These are phyloP conservation scores for Sporothrix inflata DNA, from an alignment of 2,329 filamentous ascomycete genomes.

Conservation along the genomic window DNA sequence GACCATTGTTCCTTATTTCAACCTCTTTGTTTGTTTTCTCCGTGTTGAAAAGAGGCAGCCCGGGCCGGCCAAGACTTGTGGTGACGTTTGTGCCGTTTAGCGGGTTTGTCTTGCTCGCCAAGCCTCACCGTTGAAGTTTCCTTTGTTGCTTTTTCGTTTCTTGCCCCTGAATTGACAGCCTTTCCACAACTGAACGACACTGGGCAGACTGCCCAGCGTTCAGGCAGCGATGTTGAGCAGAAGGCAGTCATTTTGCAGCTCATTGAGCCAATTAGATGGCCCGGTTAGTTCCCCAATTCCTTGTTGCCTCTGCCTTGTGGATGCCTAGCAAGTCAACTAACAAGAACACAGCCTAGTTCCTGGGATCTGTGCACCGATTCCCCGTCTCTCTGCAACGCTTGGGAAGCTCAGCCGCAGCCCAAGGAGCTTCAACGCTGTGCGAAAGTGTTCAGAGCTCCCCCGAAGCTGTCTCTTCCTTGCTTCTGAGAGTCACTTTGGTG, in stretches of 20 bases:
- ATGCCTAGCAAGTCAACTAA: slow-evolving; percentile 16
- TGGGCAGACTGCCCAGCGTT: background rate
- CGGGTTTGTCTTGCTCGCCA: background rate
- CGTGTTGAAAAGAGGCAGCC: slow-evolving; percentile 19
- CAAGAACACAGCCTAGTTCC: background rate
- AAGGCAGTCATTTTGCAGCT: background rate
- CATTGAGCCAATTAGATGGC: slow-evolving; percentile 11
- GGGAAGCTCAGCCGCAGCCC: background rate
- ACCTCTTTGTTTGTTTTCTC: background rate
- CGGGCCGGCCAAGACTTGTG: background rate
- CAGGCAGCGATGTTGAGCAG: background rate
- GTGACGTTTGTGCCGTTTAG: background rate
- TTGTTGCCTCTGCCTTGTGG: slow-evolving; percentile 24
- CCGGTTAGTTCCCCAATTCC: background rate
- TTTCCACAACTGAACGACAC: background rate
- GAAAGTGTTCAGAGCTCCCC: background rate
- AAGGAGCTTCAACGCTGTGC: background rate
- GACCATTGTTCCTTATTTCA: background rate
- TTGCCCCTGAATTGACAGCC: slow-evolving; percentile 19
- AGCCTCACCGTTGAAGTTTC: slow-evolving; percentile 3
- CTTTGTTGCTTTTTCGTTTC: background rate
- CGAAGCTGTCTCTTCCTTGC: background rate
- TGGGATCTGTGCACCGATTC: background rate
- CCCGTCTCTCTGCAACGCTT: background rate
- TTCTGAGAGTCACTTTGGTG: background rate